Evolutionary conservation across 805 yeast genomes (phyloP), one percentile per base, ranked within the genome.

Genomic region (Kodamaea hsintzibuensis): DNA sequence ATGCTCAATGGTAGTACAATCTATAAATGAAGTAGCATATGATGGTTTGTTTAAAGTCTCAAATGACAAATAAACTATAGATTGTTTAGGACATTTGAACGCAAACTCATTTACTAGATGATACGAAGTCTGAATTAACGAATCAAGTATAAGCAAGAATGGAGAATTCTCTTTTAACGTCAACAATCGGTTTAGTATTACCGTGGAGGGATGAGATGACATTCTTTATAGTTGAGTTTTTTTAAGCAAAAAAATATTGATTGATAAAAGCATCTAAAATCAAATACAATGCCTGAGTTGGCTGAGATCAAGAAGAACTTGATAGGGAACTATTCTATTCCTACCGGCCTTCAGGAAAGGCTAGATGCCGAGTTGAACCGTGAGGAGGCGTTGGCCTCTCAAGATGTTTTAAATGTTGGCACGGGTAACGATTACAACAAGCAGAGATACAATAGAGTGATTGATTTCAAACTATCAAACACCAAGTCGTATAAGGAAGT

Each of bases 101-200:
- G 78, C 68, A 47, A 91, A 76, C 64, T 91, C 97, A 25, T 71
- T 64, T 0, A 89, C 62, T 10, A 92, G 67, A 46, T 73, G 62
- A 30, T 71, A 60, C 0, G 91, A 82, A 0, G 95, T 82, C 66
- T 92, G 97, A 0, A 80, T 73, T 8, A 91, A 69, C 1, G 88
- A 78, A 66, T 95, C 98, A 7, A 82, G 64, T 3, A 88, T 74
- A 3, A 93, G 74, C 2, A 90, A 67, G 52, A 93, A 81, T 0
- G 96, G 96, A 0, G 93, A 81, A 18, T 69, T 69, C 62, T 95
- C 98, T 58, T 85, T 88, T 50, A 89, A 71, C 2, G 84, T 70
- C 2, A 95, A 68, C 6, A 90, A 73, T 55, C 98, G 73, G 46
- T 79, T 83, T 53, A 92, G 73, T 5, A 91, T 73, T 33, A 87